phyloP scores from a whole-genome alignment of 495 filamentous ascomycete species.

The Massariosphaeria phaeospora region DNA sequence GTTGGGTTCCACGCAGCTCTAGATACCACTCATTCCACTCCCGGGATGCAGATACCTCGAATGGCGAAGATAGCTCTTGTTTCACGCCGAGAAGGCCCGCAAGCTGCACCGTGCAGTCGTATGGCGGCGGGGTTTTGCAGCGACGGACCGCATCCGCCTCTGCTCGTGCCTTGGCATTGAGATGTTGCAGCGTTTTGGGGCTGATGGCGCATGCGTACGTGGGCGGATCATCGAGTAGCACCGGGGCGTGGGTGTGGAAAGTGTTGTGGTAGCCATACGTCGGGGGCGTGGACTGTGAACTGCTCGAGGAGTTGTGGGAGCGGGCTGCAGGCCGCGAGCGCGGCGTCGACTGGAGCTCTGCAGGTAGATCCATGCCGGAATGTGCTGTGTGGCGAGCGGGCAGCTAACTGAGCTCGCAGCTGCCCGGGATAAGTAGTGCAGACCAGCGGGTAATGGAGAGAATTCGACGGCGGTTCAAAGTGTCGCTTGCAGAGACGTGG shows the following conservation, averaged over 20 bases:
- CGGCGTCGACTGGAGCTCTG: neutral
- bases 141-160: neutral
- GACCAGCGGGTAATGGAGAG: neutral
- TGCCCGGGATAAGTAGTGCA: neutral
- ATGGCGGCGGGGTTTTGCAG: conserved; percentile 44
- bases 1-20: conserved; percentile 55
- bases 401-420: neutral
- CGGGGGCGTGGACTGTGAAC: conserved; percentile 11
- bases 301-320: neutral
- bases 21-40: conserved; percentile 55
- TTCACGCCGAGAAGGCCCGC: conserved; percentile 53
- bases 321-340: conserved; percentile 1
- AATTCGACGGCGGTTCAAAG: neutral
- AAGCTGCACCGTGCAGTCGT: conserved; percentile 51
- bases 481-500: neutral
- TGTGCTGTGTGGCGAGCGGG: neutral
- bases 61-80: conserved; percentile 55
- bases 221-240: conserved; percentile 5
- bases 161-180: conserved; percentile 10
- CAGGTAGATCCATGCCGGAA: neutral
- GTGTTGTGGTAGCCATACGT: conserved; percentile 36
- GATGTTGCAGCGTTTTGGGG: conserved; percentile 6
- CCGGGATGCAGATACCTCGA: conserved; percentile 48
- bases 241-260: conserved; percentile 29
- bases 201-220: conserved; percentile 22